Conservation (phyloP, 257 asterid species). For the Craterostigma plantagineum region DNA sequence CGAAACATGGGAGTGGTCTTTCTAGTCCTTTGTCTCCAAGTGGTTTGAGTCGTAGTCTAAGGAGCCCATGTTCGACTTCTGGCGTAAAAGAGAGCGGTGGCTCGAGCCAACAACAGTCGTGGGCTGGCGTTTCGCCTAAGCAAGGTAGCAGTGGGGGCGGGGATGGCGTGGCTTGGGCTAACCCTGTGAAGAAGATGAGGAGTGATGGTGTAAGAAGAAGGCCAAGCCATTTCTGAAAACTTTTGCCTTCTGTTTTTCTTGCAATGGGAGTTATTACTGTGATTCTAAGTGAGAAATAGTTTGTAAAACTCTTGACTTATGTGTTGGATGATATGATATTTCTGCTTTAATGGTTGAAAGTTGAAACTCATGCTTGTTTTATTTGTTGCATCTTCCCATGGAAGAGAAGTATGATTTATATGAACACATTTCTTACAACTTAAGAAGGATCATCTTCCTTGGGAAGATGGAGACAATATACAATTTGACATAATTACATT, state of each 20-base stretch:
- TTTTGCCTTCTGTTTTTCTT: too few relatives aligned
- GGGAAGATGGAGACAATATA: too few relatives aligned
- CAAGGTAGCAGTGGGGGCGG: constrained; percentile 32
- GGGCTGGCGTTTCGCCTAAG: constrained; percentile 48
- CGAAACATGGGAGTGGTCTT: constrained; percentile 30
- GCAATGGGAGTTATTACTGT: neutral
- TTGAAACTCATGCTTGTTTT: too few relatives aligned
- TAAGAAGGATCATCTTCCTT: too few relatives aligned
- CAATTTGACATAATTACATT: too few relatives aligned
- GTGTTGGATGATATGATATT: too few relatives aligned
- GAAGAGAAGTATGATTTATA: too few relatives aligned
- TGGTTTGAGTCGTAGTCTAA: constrained; percentile 32
- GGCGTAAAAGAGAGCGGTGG: constrained; percentile 25
- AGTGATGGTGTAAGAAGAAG: constrained; percentile 78
- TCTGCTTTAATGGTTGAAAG: too few relatives aligned
- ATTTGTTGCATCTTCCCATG: too few relatives aligned
- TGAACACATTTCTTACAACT: too few relatives aligned
- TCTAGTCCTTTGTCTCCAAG: constrained; percentile 66
- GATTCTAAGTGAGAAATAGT: neutral
- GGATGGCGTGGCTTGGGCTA: constrained; percentile 77
- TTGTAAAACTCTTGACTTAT: too few relatives aligned
- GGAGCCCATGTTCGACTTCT: constrained; percentile 38
- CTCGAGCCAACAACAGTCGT: constrained; percentile 33
- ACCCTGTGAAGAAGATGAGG: constrained; percentile 87
- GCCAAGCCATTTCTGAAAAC: constrained; percentile 50